Conservation (phyloP, 2,329 filamentous ascomycete species). For the Pestalotiopsis sp. region DNA sequence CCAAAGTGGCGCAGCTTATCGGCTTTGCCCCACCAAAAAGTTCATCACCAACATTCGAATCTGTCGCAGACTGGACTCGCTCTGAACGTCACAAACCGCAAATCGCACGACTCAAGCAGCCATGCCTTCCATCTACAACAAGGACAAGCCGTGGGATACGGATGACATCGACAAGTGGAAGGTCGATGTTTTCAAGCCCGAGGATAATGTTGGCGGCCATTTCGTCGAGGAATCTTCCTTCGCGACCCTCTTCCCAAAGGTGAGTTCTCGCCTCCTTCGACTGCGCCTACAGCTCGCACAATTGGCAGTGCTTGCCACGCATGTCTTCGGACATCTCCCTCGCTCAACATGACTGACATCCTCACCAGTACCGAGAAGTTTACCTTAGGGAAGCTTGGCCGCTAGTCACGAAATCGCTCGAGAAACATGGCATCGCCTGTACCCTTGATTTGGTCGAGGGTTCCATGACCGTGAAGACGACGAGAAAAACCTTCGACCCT, state of each 20-base stretch:
- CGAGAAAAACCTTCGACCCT: conserved; percentile 83
- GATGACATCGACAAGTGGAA: conserved; percentile 98
- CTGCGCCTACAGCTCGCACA: conserved; percentile 49
- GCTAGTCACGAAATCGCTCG: conserved; percentile 81
- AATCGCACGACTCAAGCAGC: not conserved
- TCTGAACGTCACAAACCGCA: not conserved
- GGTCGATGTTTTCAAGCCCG: conserved; percentile 50
- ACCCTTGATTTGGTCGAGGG: conserved; percentile 94
- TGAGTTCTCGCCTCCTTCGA: conserved; percentile 6
- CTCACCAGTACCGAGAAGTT: conserved; percentile 75
- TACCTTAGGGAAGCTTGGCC: conserved; percentile 91
- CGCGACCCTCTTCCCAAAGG: conserved; percentile 32
- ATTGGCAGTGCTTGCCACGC: conserved; percentile 70
- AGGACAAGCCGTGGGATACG: conserved; percentile 91
- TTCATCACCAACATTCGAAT: not conserved
- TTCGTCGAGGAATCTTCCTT: conserved; percentile 96
- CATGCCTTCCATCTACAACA: conserved; percentile 16
- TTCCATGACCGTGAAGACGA: conserved; percentile 96
- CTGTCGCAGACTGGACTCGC: not conserved
- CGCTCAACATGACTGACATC: not conserved
- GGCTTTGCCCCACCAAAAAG: conserved; percentile 6
- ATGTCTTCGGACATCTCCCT: not conserved
- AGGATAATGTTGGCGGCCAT: conserved; percentile 82
- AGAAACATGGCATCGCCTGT: conserved; percentile 87
- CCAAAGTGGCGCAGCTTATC: conserved; percentile 6